Evolutionary conservation across 148 eudicot species (phyloP), one percentile per base, ranked within the genome.

Genomic region (Heliosperma pusillum): DNA sequence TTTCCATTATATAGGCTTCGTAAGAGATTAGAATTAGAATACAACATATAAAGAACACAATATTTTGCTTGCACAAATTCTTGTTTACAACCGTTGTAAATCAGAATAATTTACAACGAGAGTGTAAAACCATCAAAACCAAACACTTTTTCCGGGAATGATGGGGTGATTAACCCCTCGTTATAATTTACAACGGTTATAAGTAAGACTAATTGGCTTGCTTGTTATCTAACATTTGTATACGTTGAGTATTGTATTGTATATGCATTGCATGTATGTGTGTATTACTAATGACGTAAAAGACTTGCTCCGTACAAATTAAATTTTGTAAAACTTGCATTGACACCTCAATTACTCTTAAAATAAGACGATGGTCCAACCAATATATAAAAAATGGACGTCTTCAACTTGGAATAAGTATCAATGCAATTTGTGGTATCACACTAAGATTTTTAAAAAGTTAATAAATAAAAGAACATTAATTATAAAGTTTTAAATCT

Each of bases 391-490:
- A 10, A 25, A 50, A 30, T 29, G 9, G 33, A 65, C 20, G 69
- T 65, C 21, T 65, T 25, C 11, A 22, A 20, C 15, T 62, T 25
- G 66, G 66, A 26, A 26, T 26, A 25, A 65, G 69, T 30, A n/a
- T 65, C 45, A 30, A 33, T 17, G 17, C 50, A 17, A 66, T 30
- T 30, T 65, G 69, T 65, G 69, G 24, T 26, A 69, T 20, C 57
- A 44, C 47, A 69, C 57, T 44, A 69, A 44, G 19, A 69, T 21
- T 0, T 45, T 44, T 44, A n/a, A 44, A 69, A 69, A 45, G n/a
- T 69, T 20, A 69, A 4, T 44, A 33, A 69, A 4, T 44, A 33
- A 47, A 50, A 44, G 57, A 69, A 66, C 68, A 42, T 67, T 42
- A 42, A 42, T 12, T 26, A 52, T 57, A 36, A 56, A 56, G 75